These are phyloP conservation scores for Diversispora eburnea DNA, from an alignment of 192 early-diverging fungal species.

Conservation along the genomic window DNA sequence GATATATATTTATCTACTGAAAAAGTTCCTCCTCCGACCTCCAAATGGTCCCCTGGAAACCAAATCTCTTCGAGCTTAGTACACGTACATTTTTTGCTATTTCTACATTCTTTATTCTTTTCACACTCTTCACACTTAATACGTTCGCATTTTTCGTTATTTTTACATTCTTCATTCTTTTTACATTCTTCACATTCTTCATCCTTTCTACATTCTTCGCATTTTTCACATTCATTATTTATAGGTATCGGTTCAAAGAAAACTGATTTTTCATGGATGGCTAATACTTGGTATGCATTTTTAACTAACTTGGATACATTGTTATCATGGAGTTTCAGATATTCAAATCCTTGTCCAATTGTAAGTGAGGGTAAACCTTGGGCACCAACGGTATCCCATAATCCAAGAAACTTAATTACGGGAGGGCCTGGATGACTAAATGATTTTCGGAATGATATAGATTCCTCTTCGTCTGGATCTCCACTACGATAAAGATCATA, in stretches of 20 bases:
- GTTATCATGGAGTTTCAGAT: constrained; percentile 19
- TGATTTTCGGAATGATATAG: not conserved
- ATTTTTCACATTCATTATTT: not conserved
- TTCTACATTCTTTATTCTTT: no score
- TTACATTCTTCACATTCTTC: no score
- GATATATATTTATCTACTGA: not conserved
- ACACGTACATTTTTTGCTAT: no score
- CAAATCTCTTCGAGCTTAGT: not conserved
- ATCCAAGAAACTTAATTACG: constrained; percentile 30
- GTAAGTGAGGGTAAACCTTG: constrained; percentile 20
- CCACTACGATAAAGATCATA: constrained; percentile 22
- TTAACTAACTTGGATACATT: constrained; percentile 19
- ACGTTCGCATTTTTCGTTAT: no score
- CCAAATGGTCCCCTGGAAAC: not conserved
- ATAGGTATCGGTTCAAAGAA: not conserved
- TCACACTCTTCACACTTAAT: no score
- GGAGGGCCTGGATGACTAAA: constrained; percentile 22
- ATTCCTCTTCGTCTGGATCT: not conserved
- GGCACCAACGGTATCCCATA: constrained; percentile 27
- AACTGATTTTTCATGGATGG: not conserved
- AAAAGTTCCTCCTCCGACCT: not conserved
- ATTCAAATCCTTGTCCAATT: constrained; percentile 15
- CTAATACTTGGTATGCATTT: constrained; percentile 7
- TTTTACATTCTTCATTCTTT: no score
- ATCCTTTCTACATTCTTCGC: no score